Conservation (phyloP, 2,329 filamentous ascomycete species). For the Keithomyces neogunnii region DNA sequence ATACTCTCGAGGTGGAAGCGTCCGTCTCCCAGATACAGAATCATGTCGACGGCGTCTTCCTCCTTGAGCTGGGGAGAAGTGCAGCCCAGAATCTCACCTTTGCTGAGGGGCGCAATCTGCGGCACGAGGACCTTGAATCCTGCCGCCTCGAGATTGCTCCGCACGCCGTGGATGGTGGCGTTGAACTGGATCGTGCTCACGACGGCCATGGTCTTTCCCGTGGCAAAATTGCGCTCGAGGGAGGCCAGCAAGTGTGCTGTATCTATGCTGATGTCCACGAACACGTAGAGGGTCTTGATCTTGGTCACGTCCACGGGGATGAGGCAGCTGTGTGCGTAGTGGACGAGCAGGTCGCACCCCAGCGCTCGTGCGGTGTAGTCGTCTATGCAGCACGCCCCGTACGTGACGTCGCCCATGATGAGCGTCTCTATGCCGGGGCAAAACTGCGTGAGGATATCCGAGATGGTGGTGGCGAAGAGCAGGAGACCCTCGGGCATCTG, state of each 20-base stretch:
- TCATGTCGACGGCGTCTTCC: slow-evolving; percentile 58
- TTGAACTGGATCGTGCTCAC: slow-evolving; percentile 99
- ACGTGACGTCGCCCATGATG: slow-evolving; percentile 99
- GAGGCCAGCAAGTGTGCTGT: slow-evolving; percentile 78
- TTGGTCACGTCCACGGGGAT: slow-evolving; percentile 95
- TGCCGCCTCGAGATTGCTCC: slow-evolving; percentile 66
- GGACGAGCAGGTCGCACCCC: slow-evolving; percentile 87
- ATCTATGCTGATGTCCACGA: slow-evolving; percentile 96
- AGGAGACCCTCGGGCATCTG: slow-evolving; percentile 95
- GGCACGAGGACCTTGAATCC: slow-evolving; percentile 83
- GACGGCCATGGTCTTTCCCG: slow-evolving; percentile 80
- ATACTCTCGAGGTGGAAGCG: slow-evolving; percentile 95
- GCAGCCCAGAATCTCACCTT: slow-evolving; percentile 95
- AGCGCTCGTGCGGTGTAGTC: slow-evolving; percentile 94
- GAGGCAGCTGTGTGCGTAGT: slow-evolving; percentile 94
- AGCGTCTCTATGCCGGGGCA: slow-evolving; percentile 85
- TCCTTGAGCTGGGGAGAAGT: slow-evolving; percentile 68
- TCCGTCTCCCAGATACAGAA: slow-evolving; percentile 86
- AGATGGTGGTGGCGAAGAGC: slow-evolving; percentile 93
- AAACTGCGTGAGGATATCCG: slow-evolving; percentile 91
- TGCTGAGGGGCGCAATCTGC: slow-evolving; percentile 85
- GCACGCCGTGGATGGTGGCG: slow-evolving; percentile 83
- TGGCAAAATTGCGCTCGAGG: slow-evolving; percentile 76
- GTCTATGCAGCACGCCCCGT: slow-evolving; percentile 97
- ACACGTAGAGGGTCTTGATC: slow-evolving; percentile 96